phyloP scores from a whole-genome alignment of 2,329 filamentous ascomycete species.

The Rasamsonia emersonii region DNA sequence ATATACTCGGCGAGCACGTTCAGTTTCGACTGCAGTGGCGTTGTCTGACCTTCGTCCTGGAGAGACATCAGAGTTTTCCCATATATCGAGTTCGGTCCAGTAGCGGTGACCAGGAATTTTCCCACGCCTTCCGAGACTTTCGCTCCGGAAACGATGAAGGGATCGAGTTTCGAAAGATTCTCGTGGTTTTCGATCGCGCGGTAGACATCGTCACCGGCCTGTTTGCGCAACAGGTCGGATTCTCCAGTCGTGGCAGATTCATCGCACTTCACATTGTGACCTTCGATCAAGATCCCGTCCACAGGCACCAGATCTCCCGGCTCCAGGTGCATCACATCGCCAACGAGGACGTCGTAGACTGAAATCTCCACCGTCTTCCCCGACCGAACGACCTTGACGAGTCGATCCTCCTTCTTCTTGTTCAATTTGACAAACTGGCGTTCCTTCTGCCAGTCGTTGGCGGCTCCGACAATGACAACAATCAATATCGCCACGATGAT shows the following conservation, averaged over 20 bases:
- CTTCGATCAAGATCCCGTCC: constrained; percentile 61
- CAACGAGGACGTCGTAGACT: constrained; percentile 62
- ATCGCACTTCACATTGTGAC: constrained; percentile 59
- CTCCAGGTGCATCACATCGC: constrained; percentile 64
- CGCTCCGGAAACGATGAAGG: constrained; percentile 72
- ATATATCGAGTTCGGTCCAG: constrained; percentile 64
- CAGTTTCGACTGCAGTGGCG: constrained; percentile 68
- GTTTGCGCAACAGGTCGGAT: constrained; percentile 64
- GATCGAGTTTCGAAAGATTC: constrained; percentile 58
- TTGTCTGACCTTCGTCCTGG: constrained; percentile 67
- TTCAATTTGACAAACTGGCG: constrained; percentile 73
- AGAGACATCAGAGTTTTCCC: constrained; percentile 73
- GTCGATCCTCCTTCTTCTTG: constrained; percentile 67
- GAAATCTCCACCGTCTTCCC: constrained; percentile 62
- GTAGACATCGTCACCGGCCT: constrained; percentile 54
- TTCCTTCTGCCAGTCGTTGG: constrained; percentile 77
- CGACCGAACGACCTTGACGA: constrained; percentile 68
- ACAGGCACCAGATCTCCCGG: constrained; percentile 65
- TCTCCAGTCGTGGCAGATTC: constrained; percentile 72
- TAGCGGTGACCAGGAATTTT: constrained; percentile 65
- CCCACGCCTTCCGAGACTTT: constrained; percentile 71
- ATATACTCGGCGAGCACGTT: constrained; percentile 73
- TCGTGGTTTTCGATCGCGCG: constrained; percentile 54
- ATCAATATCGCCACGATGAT: constrained; percentile 69
- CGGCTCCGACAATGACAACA: constrained; percentile 66